Percentiles rank a stretch among this genome's conserved stretches.
phyloP scores from a whole-genome alignment of 495 filamentous ascomycete genomes.

The Trichocladium antarcticum region DNA sequence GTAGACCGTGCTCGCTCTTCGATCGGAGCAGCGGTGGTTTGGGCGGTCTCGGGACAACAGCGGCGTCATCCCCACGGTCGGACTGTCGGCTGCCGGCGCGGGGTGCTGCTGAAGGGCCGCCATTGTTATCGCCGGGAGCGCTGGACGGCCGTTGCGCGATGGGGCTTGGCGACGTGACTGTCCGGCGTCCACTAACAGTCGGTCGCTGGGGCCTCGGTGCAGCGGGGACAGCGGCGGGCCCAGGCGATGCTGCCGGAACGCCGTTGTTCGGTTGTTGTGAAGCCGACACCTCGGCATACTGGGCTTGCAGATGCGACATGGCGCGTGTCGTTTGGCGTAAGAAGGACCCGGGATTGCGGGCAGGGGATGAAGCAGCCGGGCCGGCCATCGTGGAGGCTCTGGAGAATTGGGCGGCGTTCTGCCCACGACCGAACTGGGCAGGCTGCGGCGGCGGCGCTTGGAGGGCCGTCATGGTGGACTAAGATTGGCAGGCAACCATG shows the following conservation, averaged over 20 bases:
- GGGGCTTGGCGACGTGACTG: constrained; percentile 6
- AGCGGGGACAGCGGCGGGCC: constrained; percentile 1
- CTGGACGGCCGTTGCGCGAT: constrained; percentile 23
- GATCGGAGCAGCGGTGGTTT: constrained; percentile 54
- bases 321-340: constrained; percentile 12
- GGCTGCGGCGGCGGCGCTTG: constrained; percentile 14
- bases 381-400: constrained; percentile 5
- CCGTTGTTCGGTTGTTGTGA: constrained; percentile 10
- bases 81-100: constrained; percentile 14
- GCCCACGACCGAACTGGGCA: constrained; percentile 11
- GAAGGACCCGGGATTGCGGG: constrained; percentile 9
- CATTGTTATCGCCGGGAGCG: constrained; percentile 22
- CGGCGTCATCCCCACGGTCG: constrained; percentile 18
- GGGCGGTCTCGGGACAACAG: constrained; percentile 28
- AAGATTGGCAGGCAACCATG: constrained; percentile 12
- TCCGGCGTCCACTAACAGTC: constrained; percentile 7
- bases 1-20: constrained; percentile 58
- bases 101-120: not conserved
- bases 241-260: too few species aligned
- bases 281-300: constrained; percentile 14
- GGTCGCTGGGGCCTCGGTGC: constrained; percentile 1
- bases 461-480: constrained; percentile 25
- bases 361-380: constrained; percentile 11
- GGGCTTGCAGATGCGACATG: constrained; percentile 19
- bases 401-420: constrained; percentile 9